Evolutionary conservation across 257 asterid genomes (phyloP), one percentile per base, ranked within the genome.

Genomic region (Ajuga chamaepitys): DNA sequence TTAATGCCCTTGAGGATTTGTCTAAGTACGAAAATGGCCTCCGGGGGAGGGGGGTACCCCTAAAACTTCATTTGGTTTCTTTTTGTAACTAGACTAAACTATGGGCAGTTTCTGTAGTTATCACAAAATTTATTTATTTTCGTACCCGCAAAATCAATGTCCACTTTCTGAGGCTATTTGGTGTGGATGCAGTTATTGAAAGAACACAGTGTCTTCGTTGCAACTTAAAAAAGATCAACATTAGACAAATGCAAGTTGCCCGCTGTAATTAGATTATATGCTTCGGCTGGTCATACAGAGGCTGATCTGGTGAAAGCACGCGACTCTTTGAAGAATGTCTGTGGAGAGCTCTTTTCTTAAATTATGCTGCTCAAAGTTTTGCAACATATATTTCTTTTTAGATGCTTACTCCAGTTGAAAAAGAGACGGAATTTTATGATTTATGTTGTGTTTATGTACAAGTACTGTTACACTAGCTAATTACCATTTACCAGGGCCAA

Each of bases 161-260:
- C 17, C 3, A 4, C 13, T 53, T 14, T 41, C 14, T 22, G 32
- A 70, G 21, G 11, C 7, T 13, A 67, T n/a, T 53, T 16, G 58
- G 51, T 62, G 55, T 52, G 12, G 44, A 46, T 79, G 75, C 87
- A 92, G 98, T 82, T 83, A 20, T 32, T 92, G 83, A 87, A 89
- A 62, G 89, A 83, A 64, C 85, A 89, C 71, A 66, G 83, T 3
- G 66, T 92, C 62, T 84, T 89, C 56, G 80, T 91, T 40, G 85
- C 81, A 13, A 80, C 89, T 53, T 81, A 96, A 21, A 91, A 76
- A 75, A 74, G 95, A 78, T 86, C 98, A 8, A 79, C 81, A 4
- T 73, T 88, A 9, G 98, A 91, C 80, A 91, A 85, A 75, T 91
- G 98, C 86, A 81, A 78, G 40, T 73, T 88, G 65, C 96, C 95